Conservation (phyloP, 2,329 filamentous ascomycete species). For the Aspergillus floridensis region DNA sequence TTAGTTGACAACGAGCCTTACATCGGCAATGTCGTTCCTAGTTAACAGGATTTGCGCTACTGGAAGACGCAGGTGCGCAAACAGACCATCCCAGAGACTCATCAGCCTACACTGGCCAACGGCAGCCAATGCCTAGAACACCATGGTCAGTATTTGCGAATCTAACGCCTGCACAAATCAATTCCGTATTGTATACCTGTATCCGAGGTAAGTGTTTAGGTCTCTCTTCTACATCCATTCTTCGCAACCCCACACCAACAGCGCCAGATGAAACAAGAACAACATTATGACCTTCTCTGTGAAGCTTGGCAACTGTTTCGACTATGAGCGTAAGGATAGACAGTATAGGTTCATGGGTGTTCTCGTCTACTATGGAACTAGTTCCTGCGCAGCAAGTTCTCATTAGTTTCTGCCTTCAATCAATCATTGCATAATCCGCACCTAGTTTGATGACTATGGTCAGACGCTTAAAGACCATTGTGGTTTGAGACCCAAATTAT, state of each 20-base stretch:
- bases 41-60: conserved; percentile 94
- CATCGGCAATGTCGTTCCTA: conserved; percentile 92
- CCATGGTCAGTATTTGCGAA: not conserved
- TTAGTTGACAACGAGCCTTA: conserved; percentile 42
- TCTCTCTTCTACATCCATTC: conserved; percentile 82
- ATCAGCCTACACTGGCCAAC: conserved; percentile 95
- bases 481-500: conserved; percentile 13
- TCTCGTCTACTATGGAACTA: conserved; percentile 97
- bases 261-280: conserved; percentile 96
- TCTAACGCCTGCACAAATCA: not conserved
- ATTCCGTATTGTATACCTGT: conserved; percentile 55
- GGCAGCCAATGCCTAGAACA: conserved; percentile 72
- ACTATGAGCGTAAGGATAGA: conserved; percentile 90
- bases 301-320: conserved; percentile 83
- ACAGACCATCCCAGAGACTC: conserved; percentile 91
- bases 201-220: conserved; percentile 88
- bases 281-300: conserved; percentile 87
- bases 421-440: conserved; percentile 27
- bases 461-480: conserved; percentile 27
- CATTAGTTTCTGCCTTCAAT: conserved; percentile 16
- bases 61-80: conserved; percentile 81
- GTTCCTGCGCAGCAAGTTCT: conserved; percentile 63
- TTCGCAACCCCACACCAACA: conserved; percentile 86
- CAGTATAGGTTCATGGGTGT: conserved; percentile 86
- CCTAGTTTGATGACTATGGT: conserved; percentile 43